Percentiles rank a stretch among this genome's conserved stretches.
phyloP scores from a whole-genome alignment of 768 basidiomycete genomes.

The Plicaturopsis crispa region DNA sequence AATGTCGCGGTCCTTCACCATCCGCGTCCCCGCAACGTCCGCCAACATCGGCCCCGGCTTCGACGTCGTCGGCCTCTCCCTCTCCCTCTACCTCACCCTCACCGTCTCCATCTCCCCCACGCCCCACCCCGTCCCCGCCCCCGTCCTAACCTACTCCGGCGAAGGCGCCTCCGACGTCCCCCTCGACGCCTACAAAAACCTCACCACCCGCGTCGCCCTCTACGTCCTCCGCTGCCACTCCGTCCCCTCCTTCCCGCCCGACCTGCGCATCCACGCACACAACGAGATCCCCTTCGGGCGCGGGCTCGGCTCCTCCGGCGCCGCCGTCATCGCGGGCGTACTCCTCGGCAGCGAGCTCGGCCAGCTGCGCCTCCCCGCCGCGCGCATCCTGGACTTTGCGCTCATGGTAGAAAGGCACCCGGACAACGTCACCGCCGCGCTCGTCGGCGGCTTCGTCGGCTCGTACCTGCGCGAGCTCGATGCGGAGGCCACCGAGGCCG shows the following conservation, averaged over 20 bases:
- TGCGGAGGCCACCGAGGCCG: conserved; percentile 69
- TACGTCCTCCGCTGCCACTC: conserved; percentile 92
- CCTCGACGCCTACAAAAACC: conserved; percentile 92
- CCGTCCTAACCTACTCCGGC: conserved; percentile 72
- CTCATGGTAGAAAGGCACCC: conserved; percentile 99
- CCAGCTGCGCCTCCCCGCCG: conserved; percentile 53
- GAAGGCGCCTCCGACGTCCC: conserved; percentile 90
- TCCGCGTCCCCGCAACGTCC: conserved; percentile 92
- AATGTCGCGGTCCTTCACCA: conserved; percentile 46
- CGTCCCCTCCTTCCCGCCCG: conserved; percentile 67
- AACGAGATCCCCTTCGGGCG: conserved; percentile 98
- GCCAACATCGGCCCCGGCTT: conserved; percentile 99
- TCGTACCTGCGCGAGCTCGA: conserved; percentile 91
- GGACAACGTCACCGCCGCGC: conserved; percentile 96
- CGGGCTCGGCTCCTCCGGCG: conserved; percentile 95
- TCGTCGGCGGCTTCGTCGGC: conserved; percentile 95
- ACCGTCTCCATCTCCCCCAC: conserved; percentile 41
- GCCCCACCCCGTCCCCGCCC: conserved; percentile 25
- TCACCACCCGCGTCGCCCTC: conserved; percentile 93
- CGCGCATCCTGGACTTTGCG: conserved; percentile 87
- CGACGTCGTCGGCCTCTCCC: conserved; percentile 97
- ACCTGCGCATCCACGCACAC: conserved; percentile 66
- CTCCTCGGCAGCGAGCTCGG: conserved; percentile 84
- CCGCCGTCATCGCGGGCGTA: conserved; percentile 97
- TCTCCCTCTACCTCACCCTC: conserved; percentile 79